Evolutionary conservation across 305 asterid genomes (phyloP).

Genomic region (Rubia peregrina): DNA sequence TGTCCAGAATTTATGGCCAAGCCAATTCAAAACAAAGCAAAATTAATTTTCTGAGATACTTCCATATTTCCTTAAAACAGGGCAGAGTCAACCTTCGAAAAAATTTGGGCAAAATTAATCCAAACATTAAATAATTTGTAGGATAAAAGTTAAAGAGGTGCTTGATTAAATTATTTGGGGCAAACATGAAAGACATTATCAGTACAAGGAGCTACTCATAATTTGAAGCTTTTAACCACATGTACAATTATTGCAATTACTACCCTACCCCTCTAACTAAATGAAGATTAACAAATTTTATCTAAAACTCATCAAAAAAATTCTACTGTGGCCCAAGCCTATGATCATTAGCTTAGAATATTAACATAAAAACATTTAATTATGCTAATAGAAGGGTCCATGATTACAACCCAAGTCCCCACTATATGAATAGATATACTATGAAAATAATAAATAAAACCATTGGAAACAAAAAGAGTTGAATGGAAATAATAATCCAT

Average conservation of each 20-base stretch:
- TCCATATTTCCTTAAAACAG: too few relatives aligned
- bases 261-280: not conserved
- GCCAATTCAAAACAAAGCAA: too few relatives aligned
- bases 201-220: not conserved
- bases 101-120: too few relatives aligned
- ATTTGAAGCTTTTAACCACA: not conserved
- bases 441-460: not conserved
- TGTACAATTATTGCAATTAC: slow-evolving; percentile 7
- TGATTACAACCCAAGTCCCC: not conserved
- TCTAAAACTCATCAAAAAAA: not conserved
- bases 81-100: too few relatives aligned
- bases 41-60: too few relatives aligned
- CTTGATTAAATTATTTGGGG: not conserved
- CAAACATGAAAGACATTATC: not conserved
- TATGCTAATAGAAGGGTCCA: slow-evolving; percentile 3
- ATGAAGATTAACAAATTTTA: not conserved
- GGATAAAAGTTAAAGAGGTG: not conserved
- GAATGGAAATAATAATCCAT: not conserved
- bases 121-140: too few relatives aligned
- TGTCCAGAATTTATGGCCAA: too few relatives aligned
- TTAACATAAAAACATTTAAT: not conserved
- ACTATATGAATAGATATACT: not conserved
- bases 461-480: not conserved
- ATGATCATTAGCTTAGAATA: slow-evolving; percentile 13
- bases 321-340: slow-evolving; percentile 19